phyloP scores from a whole-genome alignment of 2,329 filamentous ascomycete species.

The Cephalotrichum gorgonifer region DNA sequence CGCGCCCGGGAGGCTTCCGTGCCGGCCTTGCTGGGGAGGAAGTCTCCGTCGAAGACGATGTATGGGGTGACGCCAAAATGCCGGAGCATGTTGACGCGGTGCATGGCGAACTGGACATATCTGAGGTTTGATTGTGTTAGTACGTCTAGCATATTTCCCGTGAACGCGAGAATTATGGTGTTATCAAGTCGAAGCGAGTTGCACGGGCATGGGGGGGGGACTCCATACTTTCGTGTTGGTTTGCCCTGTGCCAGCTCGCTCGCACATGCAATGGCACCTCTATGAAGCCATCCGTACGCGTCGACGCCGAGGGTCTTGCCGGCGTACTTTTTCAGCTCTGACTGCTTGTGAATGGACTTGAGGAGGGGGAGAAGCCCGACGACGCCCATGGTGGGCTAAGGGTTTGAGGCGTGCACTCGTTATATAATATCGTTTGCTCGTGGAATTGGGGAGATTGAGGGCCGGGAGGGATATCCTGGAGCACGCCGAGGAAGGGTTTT shows the following conservation, averaged over 20 bases:
- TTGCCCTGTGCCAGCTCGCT: constrained; percentile 82
- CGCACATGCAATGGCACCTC: constrained; percentile 82
- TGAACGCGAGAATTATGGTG: background rate
- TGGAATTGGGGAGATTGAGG: background rate
- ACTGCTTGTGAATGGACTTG: constrained; percentile 91
- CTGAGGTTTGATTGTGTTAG: constrained; percentile 29
- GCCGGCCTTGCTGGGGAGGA: constrained; percentile 81
- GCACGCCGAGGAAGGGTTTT: background rate
- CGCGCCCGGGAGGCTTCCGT: constrained; percentile 73
- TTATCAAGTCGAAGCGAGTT: no score
- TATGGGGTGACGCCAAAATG: constrained; percentile 94
- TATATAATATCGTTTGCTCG: background rate
- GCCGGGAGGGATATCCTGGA: background rate
- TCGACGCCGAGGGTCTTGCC: constrained; percentile 92
- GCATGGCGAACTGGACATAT: constrained; percentile 83
- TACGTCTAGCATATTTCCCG: background rate
- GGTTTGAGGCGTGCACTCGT: background rate
- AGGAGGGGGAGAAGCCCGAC: constrained; percentile 65
- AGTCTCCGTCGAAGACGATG: constrained; percentile 92
- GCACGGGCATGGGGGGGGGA: background rate
- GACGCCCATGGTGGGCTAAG: constrained; percentile 9
- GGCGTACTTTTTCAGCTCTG: constrained; percentile 73
- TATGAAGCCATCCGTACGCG: constrained; percentile 96
- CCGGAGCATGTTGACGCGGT: constrained; percentile 84
- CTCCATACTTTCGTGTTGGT: constrained; percentile 67